Base-by-base conservation (phyloP, 1,139 yeast genomes). In the Pichia sp. region DNA sequence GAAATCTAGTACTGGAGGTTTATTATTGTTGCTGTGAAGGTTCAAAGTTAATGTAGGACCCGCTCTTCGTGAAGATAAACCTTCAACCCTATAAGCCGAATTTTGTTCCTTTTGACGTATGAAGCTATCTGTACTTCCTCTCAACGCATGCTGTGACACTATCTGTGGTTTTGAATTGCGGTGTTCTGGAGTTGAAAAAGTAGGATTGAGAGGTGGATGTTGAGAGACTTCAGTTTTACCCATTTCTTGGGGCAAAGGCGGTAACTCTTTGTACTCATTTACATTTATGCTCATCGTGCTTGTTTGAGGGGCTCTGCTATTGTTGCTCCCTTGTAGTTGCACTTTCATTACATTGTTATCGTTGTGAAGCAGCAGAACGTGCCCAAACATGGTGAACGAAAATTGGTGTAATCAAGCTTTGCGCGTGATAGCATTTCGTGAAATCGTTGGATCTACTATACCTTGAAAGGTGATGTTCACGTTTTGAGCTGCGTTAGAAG, bases 31-130 rank as follows among this genome's bases (percentile, higher is more conserved):
- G 31, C 34, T 34, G 29, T 42, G 47, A 11, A 56, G 36, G 30
- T 56, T 54, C 31, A 56, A 51, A 2, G 54, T 56, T 34, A 53
- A 45, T 4, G 49, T 6, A 13, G 54, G 53, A 10, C 47, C 56
- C 5, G 45, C 50, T 36, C 56, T 48, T 43, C 54, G 47, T 10
- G 40, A 15, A 5, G 51, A 36, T 15, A 53, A n/a, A 15, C 50
- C 36, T 40, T 46, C 49, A 16, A 23, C 30, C 16, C 26, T 7
- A 11, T 11, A 4, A 3, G 7, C 15, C 30, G 4, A 30, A 4
- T 41, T n/a, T 7, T 38, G 41, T n/a, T 38, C 40, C 29, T 47
- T 36, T 3, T 47, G 41, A 36, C 29, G 29, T 34, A 36, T 29
- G 34, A 45, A 47, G 36, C 30, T 36, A 16, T 34, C 49, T 32